phyloP scores from a whole-genome alignment of 1,284 basidiomycete genomes.

The Rhizoctonia solani region DNA sequence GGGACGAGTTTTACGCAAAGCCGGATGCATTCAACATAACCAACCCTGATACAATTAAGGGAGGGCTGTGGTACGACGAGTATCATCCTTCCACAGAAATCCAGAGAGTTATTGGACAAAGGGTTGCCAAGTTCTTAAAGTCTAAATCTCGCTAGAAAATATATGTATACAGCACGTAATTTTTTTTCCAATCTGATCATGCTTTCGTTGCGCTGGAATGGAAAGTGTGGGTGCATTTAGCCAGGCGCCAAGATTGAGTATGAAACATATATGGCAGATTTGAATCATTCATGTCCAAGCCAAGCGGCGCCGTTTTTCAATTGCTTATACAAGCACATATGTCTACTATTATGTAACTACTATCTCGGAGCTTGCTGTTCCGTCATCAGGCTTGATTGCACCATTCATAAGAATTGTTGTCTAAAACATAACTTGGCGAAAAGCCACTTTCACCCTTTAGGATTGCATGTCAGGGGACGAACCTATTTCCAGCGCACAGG shows the following conservation, averaged over 20 bases:
- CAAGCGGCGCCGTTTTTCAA: background rate
- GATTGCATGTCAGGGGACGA: slow-evolving; percentile 16
- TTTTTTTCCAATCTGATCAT: background rate
- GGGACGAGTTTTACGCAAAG: slow-evolving; percentile 54
- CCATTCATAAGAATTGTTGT: slow-evolving; percentile 26
- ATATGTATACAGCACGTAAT: background rate
- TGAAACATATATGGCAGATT: background rate
- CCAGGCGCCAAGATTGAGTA: background rate
- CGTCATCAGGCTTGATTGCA: slow-evolving; percentile 25
- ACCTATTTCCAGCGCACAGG: background rate
- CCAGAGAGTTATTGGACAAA: slow-evolving; percentile 36
- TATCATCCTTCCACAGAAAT: slow-evolving; percentile 36
- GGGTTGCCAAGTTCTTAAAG: slow-evolving; percentile 33
- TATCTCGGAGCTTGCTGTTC: background rate
- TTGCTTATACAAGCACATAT: background rate
- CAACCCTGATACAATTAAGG: slow-evolving; percentile 45
- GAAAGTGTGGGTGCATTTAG: background rate
- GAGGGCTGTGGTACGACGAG: slow-evolving; percentile 54
- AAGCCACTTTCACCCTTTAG: background rate
- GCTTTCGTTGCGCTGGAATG: background rate
- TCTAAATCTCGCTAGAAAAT: background rate
- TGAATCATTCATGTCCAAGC: background rate
- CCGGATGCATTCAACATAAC: slow-evolving; percentile 47
- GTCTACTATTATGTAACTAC: background rate
- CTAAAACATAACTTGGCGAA: slow-evolving; percentile 1